Conservation (phyloP, 2,329 filamentous ascomycete genomes). For the Diaporthe ampelina region DNA sequence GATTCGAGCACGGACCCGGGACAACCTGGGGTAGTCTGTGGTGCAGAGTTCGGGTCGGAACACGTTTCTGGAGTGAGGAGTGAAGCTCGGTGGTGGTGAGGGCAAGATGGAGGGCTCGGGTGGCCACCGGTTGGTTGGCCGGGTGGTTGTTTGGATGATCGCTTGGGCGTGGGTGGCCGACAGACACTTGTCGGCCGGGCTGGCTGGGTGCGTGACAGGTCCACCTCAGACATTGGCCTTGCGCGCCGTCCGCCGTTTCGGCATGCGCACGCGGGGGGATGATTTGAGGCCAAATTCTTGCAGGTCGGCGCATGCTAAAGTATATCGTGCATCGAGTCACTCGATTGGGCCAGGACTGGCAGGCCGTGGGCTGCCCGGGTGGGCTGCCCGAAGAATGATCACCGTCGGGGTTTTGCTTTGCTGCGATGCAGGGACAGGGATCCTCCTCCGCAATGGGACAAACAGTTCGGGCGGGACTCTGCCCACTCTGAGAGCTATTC, state of each 20-base stretch:
- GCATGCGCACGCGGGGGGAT: neutral
- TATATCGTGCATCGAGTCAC: neutral
- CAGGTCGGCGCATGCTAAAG: neutral
- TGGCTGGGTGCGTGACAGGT: neutral
- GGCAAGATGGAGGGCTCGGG: conserved; percentile 6
- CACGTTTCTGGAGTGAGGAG: neutral
- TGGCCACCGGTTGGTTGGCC: conserved; percentile 13
- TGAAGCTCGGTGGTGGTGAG: conserved; percentile 11
- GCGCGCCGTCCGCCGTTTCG: neutral
- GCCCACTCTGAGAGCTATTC: conserved; percentile 10
- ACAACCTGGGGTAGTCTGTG: neutral
- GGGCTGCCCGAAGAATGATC: conserved; percentile 20
- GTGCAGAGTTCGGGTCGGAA: conserved; percentile 16
- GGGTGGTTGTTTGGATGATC: conserved; percentile 5
- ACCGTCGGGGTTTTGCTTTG: conserved; percentile 18
- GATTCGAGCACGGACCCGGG: neutral
- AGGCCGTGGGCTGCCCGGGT: neutral
- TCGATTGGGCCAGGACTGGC: neutral
- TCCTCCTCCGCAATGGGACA: conserved; percentile 18
- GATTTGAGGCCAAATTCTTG: neutral
- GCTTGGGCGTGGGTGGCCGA: neutral
- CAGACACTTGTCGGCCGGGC: conserved; percentile 8
- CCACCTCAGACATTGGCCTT: neutral
- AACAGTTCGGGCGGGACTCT: neutral
- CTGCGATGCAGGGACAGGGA: conserved; percentile 21